Percentiles rank a stretch among this genome's conserved stretches.
These are phyloP conservation scores for Holtermannia corniformis DNA, from an alignment of 768 basidiomycete species.

Conservation along the genomic window DNA sequence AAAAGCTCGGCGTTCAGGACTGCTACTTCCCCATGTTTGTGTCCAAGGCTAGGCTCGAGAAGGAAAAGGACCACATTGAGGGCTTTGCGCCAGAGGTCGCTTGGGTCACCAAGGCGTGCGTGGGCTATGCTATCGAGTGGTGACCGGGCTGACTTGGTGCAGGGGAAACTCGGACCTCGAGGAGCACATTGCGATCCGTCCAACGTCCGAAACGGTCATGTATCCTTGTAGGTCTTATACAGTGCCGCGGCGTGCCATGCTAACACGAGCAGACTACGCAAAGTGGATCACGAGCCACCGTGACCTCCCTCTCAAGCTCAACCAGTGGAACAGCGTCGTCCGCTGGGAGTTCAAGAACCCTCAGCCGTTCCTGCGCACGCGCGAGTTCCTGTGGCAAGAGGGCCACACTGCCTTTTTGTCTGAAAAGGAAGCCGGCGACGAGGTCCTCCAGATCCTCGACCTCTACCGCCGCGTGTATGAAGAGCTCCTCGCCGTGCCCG, in stretches of 20 bases:
- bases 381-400: conserved; percentile 99
- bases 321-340: conserved; percentile 99
- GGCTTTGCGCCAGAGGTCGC: conserved; percentile 99
- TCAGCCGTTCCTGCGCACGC: conserved; percentile 96
- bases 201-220: conserved; percentile 98
- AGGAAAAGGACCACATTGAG: conserved; percentile 97
- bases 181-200: conserved; percentile 94
- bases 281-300: conserved; percentile 98
- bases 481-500: conserved; percentile 93
- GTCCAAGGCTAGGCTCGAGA: conserved; percentile 78
- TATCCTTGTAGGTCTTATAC: conserved; percentile 70
- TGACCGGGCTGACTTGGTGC: conserved; percentile 7
- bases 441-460: conserved; percentile 88
- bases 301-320: conserved; percentile 91
- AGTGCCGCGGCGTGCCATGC: background rate
- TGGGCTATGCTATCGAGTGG: conserved; percentile 12
- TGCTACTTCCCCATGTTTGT: conserved; percentile 99
- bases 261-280: conserved; percentile 62
- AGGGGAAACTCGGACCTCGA: conserved; percentile 89
- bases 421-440: conserved; percentile 77
- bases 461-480: conserved; percentile 92
- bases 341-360: conserved; percentile 99
- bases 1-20: conserved; percentile 89
- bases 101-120: conserved; percentile 97
- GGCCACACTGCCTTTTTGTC: conserved; percentile 93